Percentiles rank a stretch among this genome's conserved stretches.
phyloP scores from a whole-genome alignment of 441 rosid genomes.

The Flueggea neowawraea region DNA sequence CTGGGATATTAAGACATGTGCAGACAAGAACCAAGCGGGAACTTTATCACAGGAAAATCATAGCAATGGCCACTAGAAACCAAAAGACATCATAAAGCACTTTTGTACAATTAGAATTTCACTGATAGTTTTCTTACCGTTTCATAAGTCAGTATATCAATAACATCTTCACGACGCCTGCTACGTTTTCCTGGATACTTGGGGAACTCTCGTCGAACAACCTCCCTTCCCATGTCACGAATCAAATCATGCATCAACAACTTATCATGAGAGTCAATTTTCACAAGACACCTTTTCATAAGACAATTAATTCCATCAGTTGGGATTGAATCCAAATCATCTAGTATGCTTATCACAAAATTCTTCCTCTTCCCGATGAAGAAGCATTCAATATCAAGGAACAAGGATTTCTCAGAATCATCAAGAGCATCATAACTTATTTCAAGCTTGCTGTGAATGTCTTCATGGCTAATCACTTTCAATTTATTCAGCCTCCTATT shows the following conservation, averaged over 20 bases:
- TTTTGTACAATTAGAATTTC: neutral
- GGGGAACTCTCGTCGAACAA: conserved; percentile 25
- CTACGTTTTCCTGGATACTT: conserved; percentile 32
- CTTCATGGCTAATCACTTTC: neutral
- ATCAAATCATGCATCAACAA: conserved; percentile 27
- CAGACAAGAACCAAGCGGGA: too few relatives aligned
- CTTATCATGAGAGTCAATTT: neutral
- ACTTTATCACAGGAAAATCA: neutral
- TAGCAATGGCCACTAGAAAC: neutral
- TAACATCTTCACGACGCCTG: conserved; percentile 21
- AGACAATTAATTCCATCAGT: conserved; percentile 11
- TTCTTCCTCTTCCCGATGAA: conserved; percentile 15
- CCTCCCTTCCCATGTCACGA: conserved; percentile 47
- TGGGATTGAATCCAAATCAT: conserved; percentile 13
- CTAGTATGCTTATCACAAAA: conserved; percentile 11
- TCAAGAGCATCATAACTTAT: conserved; percentile 16
- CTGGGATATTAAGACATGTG: too few relatives aligned
- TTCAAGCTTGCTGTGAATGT: neutral
- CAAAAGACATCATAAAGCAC: too few relatives aligned
- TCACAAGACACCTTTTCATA: conserved; percentile 8
- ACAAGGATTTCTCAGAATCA: conserved; percentile 3
- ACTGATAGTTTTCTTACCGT: conserved; percentile 6
- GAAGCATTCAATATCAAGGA: conserved; percentile 28
- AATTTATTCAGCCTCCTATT: conserved; percentile 6
- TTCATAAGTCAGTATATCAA: conserved; percentile 7